Evolutionary conservation across 257 asterid genomes (phyloP).

Genomic region (Orobanche coerulescens): DNA sequence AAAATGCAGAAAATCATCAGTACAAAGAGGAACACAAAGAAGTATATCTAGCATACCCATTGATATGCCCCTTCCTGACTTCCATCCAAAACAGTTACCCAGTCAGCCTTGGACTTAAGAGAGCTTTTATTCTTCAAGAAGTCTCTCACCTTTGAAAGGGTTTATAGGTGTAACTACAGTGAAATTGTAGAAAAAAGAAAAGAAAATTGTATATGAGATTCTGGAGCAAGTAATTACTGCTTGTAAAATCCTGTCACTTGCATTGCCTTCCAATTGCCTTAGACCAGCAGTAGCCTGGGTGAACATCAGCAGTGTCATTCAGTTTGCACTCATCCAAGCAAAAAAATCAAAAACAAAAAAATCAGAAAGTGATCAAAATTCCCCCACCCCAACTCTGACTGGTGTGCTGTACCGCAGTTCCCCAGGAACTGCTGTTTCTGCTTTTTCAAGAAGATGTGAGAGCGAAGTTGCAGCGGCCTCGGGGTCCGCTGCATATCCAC

Average conservation of each 20-base stretch:
- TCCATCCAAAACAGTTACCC: constrained; percentile 76
- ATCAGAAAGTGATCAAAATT: background rate
- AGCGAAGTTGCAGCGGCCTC: constrained; percentile 66
- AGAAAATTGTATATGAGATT: background rate
- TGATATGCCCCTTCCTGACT: constrained; percentile 73
- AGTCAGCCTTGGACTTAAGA: constrained; percentile 47
- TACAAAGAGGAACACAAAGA: constrained; percentile 1
- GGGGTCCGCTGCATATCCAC: constrained; percentile 53
- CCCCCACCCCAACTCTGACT: constrained; percentile 75
- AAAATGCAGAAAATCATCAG: background rate
- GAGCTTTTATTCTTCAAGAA: constrained; percentile 56
- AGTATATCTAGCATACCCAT: constrained; percentile 49
- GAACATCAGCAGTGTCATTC: constrained; percentile 21
- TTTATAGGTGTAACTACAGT: constrained; percentile 16
- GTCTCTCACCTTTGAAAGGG: constrained; percentile 55
- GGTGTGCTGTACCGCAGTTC: constrained; percentile 46
- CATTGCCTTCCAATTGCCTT: constrained; percentile 71
- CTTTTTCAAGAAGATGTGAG: constrained; percentile 43
- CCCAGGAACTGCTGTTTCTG: constrained; percentile 61
- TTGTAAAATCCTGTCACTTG: constrained; percentile 68
- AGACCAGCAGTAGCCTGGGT: constrained; percentile 88
- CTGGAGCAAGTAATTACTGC: constrained; percentile 45
- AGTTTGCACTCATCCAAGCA: constrained; percentile 10
- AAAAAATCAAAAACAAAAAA: too few relatives aligned
- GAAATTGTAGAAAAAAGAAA: background rate